Evolutionary conservation across 805 yeast species (phyloP).

Genomic region (Kodamaea neixiangensis): DNA sequence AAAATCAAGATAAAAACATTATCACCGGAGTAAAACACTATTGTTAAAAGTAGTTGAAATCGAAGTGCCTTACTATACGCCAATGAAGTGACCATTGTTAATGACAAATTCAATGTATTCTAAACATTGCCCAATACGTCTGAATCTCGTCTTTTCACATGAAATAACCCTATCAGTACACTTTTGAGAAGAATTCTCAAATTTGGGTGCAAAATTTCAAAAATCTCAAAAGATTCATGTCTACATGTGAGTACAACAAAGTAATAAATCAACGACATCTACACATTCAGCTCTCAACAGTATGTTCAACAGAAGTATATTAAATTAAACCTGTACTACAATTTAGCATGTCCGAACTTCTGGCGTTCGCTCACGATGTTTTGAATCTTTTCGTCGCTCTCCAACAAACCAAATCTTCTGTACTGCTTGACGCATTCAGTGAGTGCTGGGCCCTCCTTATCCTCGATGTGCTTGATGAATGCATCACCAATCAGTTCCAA

Average conservation of each 20-base stretch:
- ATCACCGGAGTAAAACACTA: no score
- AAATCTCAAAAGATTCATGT: no score
- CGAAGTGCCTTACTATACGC: no score
- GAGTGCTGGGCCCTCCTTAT: slow-evolving; percentile 42
- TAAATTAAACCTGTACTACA: slow-evolving; percentile 3
- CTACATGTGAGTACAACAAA: no score
- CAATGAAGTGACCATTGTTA: no score
- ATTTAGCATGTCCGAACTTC: slow-evolving; percentile 11
- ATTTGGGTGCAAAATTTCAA: background rate
- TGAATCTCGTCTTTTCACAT: no score
- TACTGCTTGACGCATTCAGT: slow-evolving; percentile 55
- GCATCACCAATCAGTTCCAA: slow-evolving; percentile 51
- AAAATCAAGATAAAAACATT: no score
- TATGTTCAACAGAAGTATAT: background rate
- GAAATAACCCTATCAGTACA: no score
- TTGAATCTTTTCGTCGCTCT: slow-evolving; percentile 43
- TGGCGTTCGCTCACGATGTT: slow-evolving; percentile 44
- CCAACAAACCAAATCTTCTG: slow-evolving; percentile 66
- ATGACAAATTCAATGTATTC: no score
- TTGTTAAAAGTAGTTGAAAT: no score
- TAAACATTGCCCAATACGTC: no score
- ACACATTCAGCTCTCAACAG: background rate
- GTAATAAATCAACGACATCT: background rate
- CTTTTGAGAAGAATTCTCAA: no score
- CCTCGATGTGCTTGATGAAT: slow-evolving; percentile 41